Evolutionary conservation across 2,329 filamentous ascomycete species (phyloP), one percentile per base, ranked within the genome.

Genomic region (Ophiocordyceps camponoti-rufipedis): DNA sequence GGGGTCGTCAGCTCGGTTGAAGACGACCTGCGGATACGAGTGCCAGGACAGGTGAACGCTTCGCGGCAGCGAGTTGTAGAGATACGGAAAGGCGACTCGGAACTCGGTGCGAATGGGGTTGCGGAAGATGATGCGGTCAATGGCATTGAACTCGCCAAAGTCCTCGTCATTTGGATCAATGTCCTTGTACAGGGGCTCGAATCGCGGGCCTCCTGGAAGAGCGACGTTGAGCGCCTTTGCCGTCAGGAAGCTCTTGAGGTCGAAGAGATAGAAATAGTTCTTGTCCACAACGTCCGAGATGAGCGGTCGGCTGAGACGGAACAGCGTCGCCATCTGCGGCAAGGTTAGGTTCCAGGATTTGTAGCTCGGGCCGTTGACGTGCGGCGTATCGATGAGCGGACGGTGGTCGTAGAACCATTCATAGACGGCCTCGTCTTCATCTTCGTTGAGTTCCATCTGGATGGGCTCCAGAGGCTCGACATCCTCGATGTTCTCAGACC

Each of bases 101-200:
- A 93, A 95, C 64, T 98, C 91, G 9, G 89, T 98, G 53, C 89
- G 80, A 52, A 96, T 93, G 1, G 89, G 88, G 42, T 84, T 82
- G 52, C 91, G 83, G 72, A 98, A 98, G 53, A 98, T 98, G 64
- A 98, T 98, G 54, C 93, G 85, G 58, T 98, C 91, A 55, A 98
- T 98, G 32, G 91, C 91, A 58, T 98, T 98, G 72, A 98, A 98
- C 63, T 98, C 91, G 63, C 91, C 91, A 64, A 98, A 98, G 58
- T 98, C 91, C 62, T 98, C 91, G 54, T 96, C 89, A 55, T 98
- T 98, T 2, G 91, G 91, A 61, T 98, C 88, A 49, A 98, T 88
- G 55, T 98, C 91, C 65, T 98, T 98, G 71, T 95, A 98, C 18
- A 98, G 63, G 23, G 91, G 91, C 63, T 98, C 91, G 51, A 98